Evolutionary conservation across 2,329 filamentous ascomycete genomes (phyloP), one percentile per base, ranked within the genome.

Genomic region (Ophiocordyceps polyrhachis-furcata): DNA sequence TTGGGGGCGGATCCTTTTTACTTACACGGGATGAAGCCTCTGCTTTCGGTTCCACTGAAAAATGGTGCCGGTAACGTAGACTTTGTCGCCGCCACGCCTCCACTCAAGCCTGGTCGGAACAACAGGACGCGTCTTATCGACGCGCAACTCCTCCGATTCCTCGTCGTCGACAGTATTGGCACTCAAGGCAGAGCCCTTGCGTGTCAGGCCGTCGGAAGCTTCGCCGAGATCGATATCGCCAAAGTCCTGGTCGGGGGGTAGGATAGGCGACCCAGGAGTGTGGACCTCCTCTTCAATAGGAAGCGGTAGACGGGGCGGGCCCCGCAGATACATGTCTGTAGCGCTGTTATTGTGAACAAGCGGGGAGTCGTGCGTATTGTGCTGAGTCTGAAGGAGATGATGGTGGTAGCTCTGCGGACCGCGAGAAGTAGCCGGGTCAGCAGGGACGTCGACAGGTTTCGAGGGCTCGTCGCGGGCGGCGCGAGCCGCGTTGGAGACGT

Each of bases 31-130:
- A 62, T 87, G 78, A 57, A 98, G 68, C 53, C 83, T 77, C 59
- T 88, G 93, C 65, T 96, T 96, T 60, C 83, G 81, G 63, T 93
- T 87, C 91, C 91, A 98, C 60, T 89, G 84, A 54, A 93, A 93
- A 58, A 96, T 95, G 19, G 91, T 96, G 51, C 89, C 89, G 1
- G 91, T 98, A 41, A 98, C 87, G 60, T 94, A 98, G 50, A 96
- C 78, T 62, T 88, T 93, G 47, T 93, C 83, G 47, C 84, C 88
- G 44, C 78, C 77, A 9, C 76, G 74, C 51, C 74, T 74, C 91
- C 91, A 98, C 62, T 93, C 83, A 47, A 98, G 77, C 47, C 74
- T 68, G 2, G 85, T 93, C 2, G 86, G 84, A 40, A 96, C 83
- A 8, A 83, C 83, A 37, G 83, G 81, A 49, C 80, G 74, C 17